Conservation (phyloP, 1,284 basidiomycete genomes). For the Stygiomarasmius scandens region DNA sequence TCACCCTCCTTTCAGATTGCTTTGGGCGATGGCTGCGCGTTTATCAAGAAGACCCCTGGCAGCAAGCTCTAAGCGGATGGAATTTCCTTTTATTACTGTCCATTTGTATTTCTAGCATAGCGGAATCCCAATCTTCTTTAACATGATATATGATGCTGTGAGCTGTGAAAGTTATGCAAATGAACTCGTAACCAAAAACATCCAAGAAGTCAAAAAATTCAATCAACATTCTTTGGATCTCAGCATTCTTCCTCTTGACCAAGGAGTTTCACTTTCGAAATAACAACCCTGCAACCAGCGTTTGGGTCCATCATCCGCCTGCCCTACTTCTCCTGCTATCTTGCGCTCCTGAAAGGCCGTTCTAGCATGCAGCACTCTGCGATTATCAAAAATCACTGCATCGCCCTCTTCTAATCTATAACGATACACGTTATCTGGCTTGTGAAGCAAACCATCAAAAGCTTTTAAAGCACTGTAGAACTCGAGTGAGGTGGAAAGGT, state of each 20-base stretch:
- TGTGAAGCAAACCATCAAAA: slow-evolving; percentile 69
- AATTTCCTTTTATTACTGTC: not conserved
- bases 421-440: slow-evolving; percentile 56
- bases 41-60: slow-evolving; percentile 53
- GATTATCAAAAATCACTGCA: slow-evolving; percentile 91
- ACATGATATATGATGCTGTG: not conserved
- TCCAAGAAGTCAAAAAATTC: too few species aligned
- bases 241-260: slow-evolving; percentile 60
- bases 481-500: slow-evolving; percentile 48
- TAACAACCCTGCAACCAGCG: slow-evolving; percentile 90
- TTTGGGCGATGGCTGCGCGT: slow-evolving; percentile 62
- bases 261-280: slow-evolving; percentile 77
- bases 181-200: too few species aligned
- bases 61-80: slow-evolving; percentile 49
- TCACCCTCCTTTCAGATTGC: slow-evolving; percentile 38
- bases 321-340: slow-evolving; percentile 4
- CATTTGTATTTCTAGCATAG: not conserved
- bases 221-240: slow-evolving; percentile 24
- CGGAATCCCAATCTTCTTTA: not conserved
- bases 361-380: slow-evolving; percentile 89
- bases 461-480: slow-evolving; percentile 70
- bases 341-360: slow-evolving; percentile 68
- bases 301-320: slow-evolving; percentile 51
- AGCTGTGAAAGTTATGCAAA: too few species aligned
- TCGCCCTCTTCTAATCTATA: slow-evolving; percentile 85